Percentiles rank a stretch among this genome's conserved stretches.
These are phyloP conservation scores for Solanum sparsipilum DNA, from an alignment of 257 asterid genomes.

Conservation along the genomic window DNA sequence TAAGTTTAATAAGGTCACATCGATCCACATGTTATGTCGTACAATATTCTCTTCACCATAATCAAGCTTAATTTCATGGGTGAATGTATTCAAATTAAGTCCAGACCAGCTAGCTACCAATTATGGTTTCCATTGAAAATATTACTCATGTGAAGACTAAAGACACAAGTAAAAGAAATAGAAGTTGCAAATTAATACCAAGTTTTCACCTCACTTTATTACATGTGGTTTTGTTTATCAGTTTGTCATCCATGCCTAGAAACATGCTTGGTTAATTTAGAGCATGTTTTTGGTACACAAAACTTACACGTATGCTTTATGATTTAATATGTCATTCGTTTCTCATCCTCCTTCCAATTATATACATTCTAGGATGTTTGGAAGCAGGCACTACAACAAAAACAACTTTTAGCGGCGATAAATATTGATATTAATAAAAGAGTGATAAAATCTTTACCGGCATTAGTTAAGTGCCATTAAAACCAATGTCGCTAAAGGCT, in stretches of 20 bases:
- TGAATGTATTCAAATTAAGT: not conserved
- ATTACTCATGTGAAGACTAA: not conserved
- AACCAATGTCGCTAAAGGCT: too few relatives aligned
- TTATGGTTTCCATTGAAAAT: not conserved
- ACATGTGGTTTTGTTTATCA: not conserved
- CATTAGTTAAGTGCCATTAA: too few relatives aligned
- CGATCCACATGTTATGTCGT: constrained; percentile 7
- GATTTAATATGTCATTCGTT: not conserved
- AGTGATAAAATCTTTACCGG: too few relatives aligned
- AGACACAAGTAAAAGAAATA: not conserved
- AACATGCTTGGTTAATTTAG: not conserved
- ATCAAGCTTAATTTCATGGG: constrained; percentile 7
- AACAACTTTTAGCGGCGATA: too few relatives aligned
- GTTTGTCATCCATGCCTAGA: not conserved
- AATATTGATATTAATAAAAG: too few relatives aligned
- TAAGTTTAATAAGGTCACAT: constrained; percentile 6
- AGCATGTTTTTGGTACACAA: not conserved
- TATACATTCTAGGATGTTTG: not conserved
- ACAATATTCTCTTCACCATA: not conserved
- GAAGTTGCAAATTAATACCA: not conserved
- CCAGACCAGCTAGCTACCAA: not conserved
- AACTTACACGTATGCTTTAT: not conserved
- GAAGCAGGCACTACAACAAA: not conserved
- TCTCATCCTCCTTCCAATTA: not conserved
- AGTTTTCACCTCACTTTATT: not conserved